phyloP scores from a whole-genome alignment of 75 land plant species.

The Cupressus sempervirens region DNA sequence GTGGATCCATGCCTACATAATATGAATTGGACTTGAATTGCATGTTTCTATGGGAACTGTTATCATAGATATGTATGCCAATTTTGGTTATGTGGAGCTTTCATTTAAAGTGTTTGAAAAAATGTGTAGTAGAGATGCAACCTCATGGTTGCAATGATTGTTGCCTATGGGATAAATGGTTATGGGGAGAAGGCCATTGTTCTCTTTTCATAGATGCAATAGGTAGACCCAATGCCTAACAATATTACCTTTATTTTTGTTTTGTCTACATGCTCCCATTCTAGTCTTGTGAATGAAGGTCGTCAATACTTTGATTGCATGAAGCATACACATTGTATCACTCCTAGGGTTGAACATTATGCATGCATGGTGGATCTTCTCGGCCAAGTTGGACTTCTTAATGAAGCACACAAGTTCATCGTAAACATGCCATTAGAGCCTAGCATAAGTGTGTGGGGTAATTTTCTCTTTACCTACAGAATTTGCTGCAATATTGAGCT shows the following conservation, averaged over 20 bases:
- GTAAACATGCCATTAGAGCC: too few relatives aligned
- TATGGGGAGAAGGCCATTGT: not conserved
- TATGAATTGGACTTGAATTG: too few relatives aligned
- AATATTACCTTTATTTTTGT: constrained; percentile 15
- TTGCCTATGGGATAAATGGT: not conserved
- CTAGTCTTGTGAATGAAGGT: constrained; percentile 13
- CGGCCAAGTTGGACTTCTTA: too few relatives aligned
- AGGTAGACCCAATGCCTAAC: constrained; percentile 23
- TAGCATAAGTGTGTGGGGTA: too few relatives aligned
- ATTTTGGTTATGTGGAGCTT: too few relatives aligned
- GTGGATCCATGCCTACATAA: constrained; percentile 15
- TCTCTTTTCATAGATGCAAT: constrained; percentile 6
- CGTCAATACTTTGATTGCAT: constrained; percentile 11
- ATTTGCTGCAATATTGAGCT: too few relatives aligned
- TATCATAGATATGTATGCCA: too few relatives aligned
- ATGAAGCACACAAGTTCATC: too few relatives aligned
- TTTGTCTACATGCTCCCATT: constrained; percentile 15
- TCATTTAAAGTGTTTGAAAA: too few relatives aligned
- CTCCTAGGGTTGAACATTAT: constrained; percentile 9
- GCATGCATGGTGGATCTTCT: too few relatives aligned
- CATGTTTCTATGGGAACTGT: constrained; percentile 20
- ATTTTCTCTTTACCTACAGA: constrained; percentile 33
- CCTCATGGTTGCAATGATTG: constrained; percentile 3
- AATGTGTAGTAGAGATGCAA: too few relatives aligned
- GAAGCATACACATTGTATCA: not conserved